These are phyloP conservation scores for Wickerhamiella domercqiae DNA, from an alignment of 805 yeast genomes.

Conservation along the genomic window DNA sequence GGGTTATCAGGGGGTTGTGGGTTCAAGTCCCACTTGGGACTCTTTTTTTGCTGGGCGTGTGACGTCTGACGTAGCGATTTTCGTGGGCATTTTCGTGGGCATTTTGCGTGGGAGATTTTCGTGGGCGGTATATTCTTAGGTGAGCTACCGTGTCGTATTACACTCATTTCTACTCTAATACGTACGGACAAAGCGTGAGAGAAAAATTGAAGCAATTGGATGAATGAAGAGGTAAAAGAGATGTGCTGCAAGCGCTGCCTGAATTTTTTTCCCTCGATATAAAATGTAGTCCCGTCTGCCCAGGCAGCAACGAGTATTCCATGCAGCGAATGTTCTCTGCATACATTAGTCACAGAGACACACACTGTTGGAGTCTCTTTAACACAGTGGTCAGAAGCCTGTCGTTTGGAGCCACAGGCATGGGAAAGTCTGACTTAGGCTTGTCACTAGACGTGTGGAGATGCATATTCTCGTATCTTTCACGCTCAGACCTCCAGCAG, in stretches of 20 bases:
- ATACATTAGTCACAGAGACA: no score
- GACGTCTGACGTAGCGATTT: background rate
- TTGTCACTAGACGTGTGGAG: slow-evolving; percentile 11
- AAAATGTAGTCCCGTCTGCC: no score
- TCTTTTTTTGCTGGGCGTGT: slow-evolving; percentile 5
- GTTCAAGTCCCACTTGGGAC: slow-evolving; percentile 19
- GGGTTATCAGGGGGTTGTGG: slow-evolving; percentile 17
- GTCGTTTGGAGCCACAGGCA: no score
- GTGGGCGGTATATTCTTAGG: no score
- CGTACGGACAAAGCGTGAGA: background rate
- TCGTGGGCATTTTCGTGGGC: background rate
- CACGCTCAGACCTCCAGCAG: slow-evolving; percentile 6
- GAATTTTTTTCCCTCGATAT: no score
- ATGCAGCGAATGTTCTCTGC: no score
- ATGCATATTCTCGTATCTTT: slow-evolving; percentile 8
- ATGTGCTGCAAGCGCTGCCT: no score
- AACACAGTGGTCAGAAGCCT: no score
- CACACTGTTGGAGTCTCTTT: no score
- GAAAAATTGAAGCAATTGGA: background rate
- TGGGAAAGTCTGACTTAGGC: background rate
- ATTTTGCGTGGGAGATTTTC: no score
- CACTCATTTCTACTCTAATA: background rate
- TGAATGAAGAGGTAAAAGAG: background rate
- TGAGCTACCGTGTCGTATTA: background rate
- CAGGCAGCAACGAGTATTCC: no score